Evolutionary conservation across 2,329 filamentous ascomycete genomes (phyloP), one percentile per base, ranked within the genome.

Genomic region (Neonectria neomacrospora): DNA sequence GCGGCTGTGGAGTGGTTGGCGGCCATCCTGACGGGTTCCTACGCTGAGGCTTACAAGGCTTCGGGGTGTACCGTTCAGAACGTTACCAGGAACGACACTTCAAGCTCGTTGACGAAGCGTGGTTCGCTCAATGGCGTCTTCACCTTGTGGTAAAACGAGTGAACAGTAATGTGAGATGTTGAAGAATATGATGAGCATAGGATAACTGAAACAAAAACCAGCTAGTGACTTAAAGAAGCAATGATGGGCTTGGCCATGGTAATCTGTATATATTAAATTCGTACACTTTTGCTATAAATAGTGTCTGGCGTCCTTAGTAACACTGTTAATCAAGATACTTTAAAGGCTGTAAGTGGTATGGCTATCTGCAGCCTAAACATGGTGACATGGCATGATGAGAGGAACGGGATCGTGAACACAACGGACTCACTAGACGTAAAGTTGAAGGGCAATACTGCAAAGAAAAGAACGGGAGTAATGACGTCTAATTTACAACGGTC

Each of bases 1-100:
- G n/a, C 65, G 2, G 70, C 62, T 2, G 34, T 72, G 2, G 30
- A 67, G 10, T 72, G 68, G 64, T 4, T 72, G 9, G 54, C 54
- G 0, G 10, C n/a, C 22, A 61, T 70, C 23, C 26, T 72, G 28
- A 65, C 56, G 1, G 70, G 67, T 0, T 32, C 44, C 3, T 63
- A 72, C 32, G 61, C 58, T 0, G 26, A 59, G 3, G 11, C 14
- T 2, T 71, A 68, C 3, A 42, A 67, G 5, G 61, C 62, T 1
- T 63, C 65, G 26, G 68, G 70, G 2, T 72, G 70, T 5, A 72
- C 70, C 2, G 37, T 72, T 3, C 58, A 67, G 47, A 72, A 71
- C 5, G 62, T 72, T 0, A 72, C 68, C 0, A 63, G 60, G 26
- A 71, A 72, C 3, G 51, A 50, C 3, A 71, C 67, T 3, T 37